Evolutionary conservation across 208 protist species (phyloP).

Genomic region (Acanthamoeba healyi): DNA sequence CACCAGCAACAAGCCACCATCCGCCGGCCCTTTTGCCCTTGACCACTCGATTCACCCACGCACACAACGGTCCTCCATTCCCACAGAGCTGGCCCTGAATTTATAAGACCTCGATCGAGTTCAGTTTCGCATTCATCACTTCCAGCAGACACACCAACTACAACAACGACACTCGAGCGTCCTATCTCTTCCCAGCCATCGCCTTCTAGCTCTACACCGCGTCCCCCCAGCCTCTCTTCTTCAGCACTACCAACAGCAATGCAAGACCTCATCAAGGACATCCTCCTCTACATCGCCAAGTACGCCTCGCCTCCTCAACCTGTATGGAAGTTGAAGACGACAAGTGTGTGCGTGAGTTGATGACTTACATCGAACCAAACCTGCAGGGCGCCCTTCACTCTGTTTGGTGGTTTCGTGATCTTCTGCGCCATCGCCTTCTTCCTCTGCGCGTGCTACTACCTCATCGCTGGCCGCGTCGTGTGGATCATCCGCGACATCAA

Average conservation of each 20-base stretch:
- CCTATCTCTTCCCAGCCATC: no score
- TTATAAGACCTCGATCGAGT: no score
- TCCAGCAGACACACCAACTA: background rate
- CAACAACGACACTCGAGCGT: no score
- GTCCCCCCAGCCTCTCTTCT: background rate
- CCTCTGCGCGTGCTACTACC: conserved; percentile 49
- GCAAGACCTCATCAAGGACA: background rate
- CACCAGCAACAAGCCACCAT: conserved; percentile 14
- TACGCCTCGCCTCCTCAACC: background rate
- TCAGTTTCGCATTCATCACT: no score
- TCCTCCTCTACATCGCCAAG: conserved; percentile 57
- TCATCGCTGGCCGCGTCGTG: conserved; percentile 15
- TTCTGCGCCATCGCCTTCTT: background rate
- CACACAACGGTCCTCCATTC: no score
- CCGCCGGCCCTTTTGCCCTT: background rate
- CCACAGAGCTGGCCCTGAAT: no score
- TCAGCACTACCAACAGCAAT: background rate
- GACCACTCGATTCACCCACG: background rate
- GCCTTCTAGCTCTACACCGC: background rate
- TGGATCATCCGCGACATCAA: background rate
- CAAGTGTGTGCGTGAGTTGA: no score
- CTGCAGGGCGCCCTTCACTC: conserved; percentile 1
- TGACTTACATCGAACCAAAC: no score
- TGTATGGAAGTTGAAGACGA: no score
- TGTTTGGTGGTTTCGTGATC: conserved; percentile 1